phyloP scores from a whole-genome alignment of 1,284 basidiomycete species.

The Earliella scabrosa region DNA sequence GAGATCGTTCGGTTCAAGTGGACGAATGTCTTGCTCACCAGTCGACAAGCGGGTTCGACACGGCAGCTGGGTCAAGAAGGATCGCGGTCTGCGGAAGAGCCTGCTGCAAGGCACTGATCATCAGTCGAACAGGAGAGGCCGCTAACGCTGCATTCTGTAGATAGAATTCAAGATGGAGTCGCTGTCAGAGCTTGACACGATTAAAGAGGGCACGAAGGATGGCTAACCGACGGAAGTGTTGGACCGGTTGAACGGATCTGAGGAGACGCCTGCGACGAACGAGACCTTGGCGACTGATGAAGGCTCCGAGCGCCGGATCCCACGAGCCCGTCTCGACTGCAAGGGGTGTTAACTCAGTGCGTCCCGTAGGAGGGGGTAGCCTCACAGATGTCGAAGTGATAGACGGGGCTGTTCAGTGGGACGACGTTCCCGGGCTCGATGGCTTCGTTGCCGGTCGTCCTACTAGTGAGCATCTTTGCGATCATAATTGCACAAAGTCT shows the following conservation, averaged over 20 bases:
- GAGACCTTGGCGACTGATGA: conserved; percentile 45
- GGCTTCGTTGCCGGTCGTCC: conserved; percentile 10
- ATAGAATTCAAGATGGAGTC: too few relatives aligned
- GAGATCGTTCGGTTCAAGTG: conserved; percentile 40
- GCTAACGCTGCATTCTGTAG: conserved; percentile 25
- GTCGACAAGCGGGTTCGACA: conserved; percentile 50
- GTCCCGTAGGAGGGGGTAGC: conserved; percentile 1
- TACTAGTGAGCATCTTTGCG: conserved; percentile 24
- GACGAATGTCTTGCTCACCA: conserved; percentile 41
- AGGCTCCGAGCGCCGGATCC: conserved; percentile 49
- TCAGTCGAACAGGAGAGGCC: conserved; percentile 19
- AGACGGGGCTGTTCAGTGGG: conserved; percentile 44
- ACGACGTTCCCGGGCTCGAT: conserved; percentile 18
- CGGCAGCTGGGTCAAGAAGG: conserved; percentile 24
- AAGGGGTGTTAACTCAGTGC: neutral
- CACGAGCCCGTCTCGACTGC: conserved; percentile 49
- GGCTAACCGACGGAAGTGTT: conserved; percentile 17
- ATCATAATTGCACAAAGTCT: conserved; percentile 35
- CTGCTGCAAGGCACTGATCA: too few relatives aligned
- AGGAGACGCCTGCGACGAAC: conserved; percentile 45
- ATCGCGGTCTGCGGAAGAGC: conserved; percentile 10
- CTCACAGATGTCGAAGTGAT: conserved; percentile 51
- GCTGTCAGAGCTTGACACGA: neutral
- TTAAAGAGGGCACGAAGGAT: neutral
- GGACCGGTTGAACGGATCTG: conserved; percentile 27